These are phyloP conservation scores for Daldinia bambusicola DNA, from an alignment of 495 filamentous ascomycete genomes.

Conservation along the genomic window DNA sequence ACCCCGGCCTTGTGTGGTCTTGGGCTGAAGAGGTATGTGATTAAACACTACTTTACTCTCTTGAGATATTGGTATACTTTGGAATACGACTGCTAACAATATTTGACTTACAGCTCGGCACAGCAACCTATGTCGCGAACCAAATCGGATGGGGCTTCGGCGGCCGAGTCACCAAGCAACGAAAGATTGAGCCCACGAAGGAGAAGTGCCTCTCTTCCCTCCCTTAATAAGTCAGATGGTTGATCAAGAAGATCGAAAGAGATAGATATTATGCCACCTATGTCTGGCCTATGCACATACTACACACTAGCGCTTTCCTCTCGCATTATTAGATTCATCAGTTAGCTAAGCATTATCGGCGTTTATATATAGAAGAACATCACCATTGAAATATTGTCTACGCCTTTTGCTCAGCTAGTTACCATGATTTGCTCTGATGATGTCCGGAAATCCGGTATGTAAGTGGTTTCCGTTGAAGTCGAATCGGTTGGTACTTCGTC, in stretches of 20 bases:
- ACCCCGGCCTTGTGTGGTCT: conserved; percentile 71
- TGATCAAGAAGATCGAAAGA: not conserved
- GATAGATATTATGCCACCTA: not conserved
- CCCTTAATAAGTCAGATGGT: not conserved
- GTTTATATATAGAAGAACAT: not conserved
- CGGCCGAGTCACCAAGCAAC: conserved; percentile 24
- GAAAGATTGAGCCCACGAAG: not conserved
- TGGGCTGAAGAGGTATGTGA: conserved; percentile 67
- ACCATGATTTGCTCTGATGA: not conserved
- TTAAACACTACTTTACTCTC: not conserved
- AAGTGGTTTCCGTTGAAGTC: not conserved
- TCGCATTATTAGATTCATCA: not conserved
- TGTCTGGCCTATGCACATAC: not conserved
- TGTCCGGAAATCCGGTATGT: too few relatives aligned
- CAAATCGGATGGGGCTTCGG: conserved; percentile 71
- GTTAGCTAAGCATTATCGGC: not conserved
- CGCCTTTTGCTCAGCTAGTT: conserved; percentile 5
- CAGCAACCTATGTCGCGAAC: conserved; percentile 68
- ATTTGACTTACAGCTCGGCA: conserved; percentile 51
- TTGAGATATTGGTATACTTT: too few relatives aligned
- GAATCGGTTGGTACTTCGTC: not conserved
- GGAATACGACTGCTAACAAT: conserved; percentile 2
- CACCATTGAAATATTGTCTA: not conserved
- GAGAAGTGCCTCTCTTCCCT: not conserved
- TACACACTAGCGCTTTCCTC: not conserved